These are phyloP conservation scores for Rhododendron williamsianum DNA, from an alignment of 148 eudicot genomes.

Conservation along the genomic window DNA sequence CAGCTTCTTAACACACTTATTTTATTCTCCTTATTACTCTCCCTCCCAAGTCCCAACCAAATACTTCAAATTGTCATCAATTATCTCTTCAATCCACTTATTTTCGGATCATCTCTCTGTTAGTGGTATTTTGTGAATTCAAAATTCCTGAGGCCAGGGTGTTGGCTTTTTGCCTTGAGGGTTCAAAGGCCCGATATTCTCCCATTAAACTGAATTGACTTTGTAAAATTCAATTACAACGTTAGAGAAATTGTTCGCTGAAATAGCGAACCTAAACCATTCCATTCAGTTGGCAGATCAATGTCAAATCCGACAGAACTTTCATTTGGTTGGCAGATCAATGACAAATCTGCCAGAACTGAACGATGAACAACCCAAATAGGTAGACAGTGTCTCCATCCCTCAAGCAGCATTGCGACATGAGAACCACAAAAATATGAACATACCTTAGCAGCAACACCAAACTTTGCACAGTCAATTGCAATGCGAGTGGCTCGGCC, in stretches of 20 bases:
- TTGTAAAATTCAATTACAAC: neutral
- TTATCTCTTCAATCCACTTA: neutral
- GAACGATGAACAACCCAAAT: neutral
- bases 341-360: neutral
- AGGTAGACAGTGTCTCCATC: neutral
- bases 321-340: neutral
- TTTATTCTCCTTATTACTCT: neutral
- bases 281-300: neutral
- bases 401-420: neutral
- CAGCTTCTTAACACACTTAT: neutral
- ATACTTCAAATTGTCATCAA: neutral
- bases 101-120: neutral
- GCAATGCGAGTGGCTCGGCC: slow-evolving; percentile 86
- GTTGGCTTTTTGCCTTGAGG: neutral
- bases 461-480: slow-evolving; percentile 83
- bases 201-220: neutral
- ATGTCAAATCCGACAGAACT: neutral
- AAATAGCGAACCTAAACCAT: neutral
- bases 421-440: slow-evolving; percentile 3
- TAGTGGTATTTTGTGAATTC: neutral
- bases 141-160: neutral
- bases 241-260: neutral
- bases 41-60: neutral
- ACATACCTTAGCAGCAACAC: slow-evolving; percentile 70
- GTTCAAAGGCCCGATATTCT: neutral